Conservation (phyloP, 2,329 filamentous ascomycete genomes). For the Verticillium longisporum region DNA sequence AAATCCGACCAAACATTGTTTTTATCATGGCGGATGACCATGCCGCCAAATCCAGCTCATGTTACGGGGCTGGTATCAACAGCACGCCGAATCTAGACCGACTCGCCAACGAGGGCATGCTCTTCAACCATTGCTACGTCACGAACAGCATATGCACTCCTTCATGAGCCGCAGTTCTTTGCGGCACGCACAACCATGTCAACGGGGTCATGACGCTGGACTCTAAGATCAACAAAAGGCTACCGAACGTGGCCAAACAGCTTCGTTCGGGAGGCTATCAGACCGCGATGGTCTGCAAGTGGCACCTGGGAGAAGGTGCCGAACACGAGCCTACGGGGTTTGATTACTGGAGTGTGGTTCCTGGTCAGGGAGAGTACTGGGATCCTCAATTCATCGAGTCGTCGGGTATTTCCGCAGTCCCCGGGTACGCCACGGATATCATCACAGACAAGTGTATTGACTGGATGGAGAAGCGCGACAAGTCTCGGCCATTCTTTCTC, state of each 20-base stretch:
- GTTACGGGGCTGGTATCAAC: conserved; percentile 43
- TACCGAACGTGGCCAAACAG: conserved; percentile 45
- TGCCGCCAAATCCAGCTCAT: conserved; percentile 40
- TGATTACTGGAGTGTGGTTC: conserved; percentile 44
- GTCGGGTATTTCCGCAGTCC: conserved; percentile 19
- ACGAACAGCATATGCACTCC: conserved; percentile 48
- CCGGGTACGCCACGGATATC: conserved; percentile 44
- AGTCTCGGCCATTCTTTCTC: conserved; percentile 39
- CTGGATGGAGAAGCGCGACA: conserved; percentile 25
- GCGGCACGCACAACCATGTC: conserved; percentile 45
- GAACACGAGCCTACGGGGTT: conserved; percentile 41
- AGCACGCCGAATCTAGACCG: conserved; percentile 43
- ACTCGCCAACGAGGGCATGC: conserved; percentile 39
- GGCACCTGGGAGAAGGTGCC: conserved; percentile 43
- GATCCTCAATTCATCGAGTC: conserved; percentile 42
- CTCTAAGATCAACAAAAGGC: conserved; percentile 38
- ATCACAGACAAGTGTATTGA: conserved; percentile 42
- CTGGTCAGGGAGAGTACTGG: conserved; percentile 45
- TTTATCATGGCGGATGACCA: conserved; percentile 50
- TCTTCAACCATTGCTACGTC: conserved; percentile 46
- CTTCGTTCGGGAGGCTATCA: conserved; percentile 38
- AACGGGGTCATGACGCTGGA: conserved; percentile 44
- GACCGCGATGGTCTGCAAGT: conserved; percentile 47
- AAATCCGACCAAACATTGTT: conserved; percentile 12
- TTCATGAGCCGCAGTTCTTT: conserved; percentile 40